These are phyloP conservation scores for Aspergillus olivimuriae DNA, from an alignment of 495 filamentous ascomycete species.

Conservation along the genomic window DNA sequence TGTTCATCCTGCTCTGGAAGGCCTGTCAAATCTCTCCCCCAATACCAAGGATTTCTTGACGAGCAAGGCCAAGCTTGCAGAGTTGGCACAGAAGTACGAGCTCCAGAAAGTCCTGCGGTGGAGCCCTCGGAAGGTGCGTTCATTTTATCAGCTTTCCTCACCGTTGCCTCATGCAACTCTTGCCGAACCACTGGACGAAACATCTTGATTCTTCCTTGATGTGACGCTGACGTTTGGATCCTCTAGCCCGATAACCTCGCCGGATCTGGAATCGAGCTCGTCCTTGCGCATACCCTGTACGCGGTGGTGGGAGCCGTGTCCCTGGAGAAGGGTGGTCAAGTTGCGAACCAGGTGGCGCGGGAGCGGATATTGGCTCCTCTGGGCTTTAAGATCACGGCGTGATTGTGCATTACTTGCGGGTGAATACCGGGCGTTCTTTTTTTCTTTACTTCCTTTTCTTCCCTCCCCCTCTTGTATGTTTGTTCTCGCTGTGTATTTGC, in stretches of 20 bases:
- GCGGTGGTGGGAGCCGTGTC: slow-evolving; percentile 84
- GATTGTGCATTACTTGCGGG: slow-evolving; percentile 18
- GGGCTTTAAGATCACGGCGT: slow-evolving; percentile 33
- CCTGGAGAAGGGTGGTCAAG: slow-evolving; percentile 73
- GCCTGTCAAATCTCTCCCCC: slow-evolving; percentile 58
- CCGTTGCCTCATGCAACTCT: no score
- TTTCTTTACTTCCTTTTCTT: slow-evolving; percentile 21
- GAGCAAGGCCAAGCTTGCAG: slow-evolving; percentile 52
- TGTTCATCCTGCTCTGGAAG: slow-evolving; percentile 63
- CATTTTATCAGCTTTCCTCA: no score
- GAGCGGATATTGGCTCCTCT: slow-evolving; percentile 66
- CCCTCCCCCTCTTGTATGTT: slow-evolving; percentile 14
- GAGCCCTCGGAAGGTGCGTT: slow-evolving; percentile 72
- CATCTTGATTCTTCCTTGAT: slow-evolving; percentile 4
- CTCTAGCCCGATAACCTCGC: slow-evolving; percentile 63
- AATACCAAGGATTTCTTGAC: slow-evolving; percentile 50
- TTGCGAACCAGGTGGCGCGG: slow-evolving; percentile 65
- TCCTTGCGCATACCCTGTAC: slow-evolving; percentile 71
- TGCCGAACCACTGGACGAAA: no score
- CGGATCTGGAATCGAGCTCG: slow-evolving; percentile 61
- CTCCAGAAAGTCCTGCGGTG: slow-evolving; percentile 72
- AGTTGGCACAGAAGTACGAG: slow-evolving; percentile 62
- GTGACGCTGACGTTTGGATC: not conserved
- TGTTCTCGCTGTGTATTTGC: slow-evolving; percentile 14
- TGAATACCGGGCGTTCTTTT: slow-evolving; percentile 35